Evolutionary conservation across 1,284 basidiomycete species (phyloP).

Genomic region (Inonotus obliquus): DNA sequence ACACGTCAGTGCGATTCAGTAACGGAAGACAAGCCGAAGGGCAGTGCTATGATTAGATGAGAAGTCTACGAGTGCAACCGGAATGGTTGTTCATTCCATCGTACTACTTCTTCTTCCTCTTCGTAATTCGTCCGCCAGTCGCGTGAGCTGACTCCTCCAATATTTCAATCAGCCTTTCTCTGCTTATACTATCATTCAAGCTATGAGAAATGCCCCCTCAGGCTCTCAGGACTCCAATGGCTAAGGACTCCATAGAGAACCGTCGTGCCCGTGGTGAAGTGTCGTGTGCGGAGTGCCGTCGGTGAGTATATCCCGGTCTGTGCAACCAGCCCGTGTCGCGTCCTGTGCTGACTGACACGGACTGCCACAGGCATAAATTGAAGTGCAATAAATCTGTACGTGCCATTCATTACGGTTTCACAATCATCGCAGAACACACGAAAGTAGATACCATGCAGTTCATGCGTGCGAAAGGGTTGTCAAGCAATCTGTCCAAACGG

Average conservation of each 20-base stretch:
- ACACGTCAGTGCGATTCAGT: too few relatives aligned
- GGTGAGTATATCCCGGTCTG: background rate
- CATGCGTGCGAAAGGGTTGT: constrained; percentile 17
- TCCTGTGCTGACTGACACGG: background rate
- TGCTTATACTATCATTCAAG: background rate
- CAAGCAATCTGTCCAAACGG: constrained; percentile 17
- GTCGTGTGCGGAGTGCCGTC: constrained; percentile 18
- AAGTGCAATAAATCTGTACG: constrained; percentile 19
- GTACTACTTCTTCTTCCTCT: too few relatives aligned
- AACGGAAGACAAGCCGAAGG: too few relatives aligned
- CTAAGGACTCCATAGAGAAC: background rate
- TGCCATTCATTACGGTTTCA: background rate
- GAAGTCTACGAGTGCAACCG: too few relatives aligned
- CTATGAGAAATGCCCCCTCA: background rate
- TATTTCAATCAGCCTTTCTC: background rate
- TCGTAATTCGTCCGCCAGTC: background rate
- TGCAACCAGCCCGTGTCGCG: background rate
- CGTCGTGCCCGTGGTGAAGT: constrained; percentile 12
- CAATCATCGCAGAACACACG: background rate
- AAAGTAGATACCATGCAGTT: constrained; percentile 16
- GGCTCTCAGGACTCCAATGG: background rate
- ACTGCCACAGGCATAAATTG: constrained; percentile 5
- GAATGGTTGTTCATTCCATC: too few relatives aligned
- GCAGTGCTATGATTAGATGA: too few relatives aligned
- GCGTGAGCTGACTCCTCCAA: background rate